phyloP scores from a whole-genome alignment of 2,329 filamentous ascomycete genomes.

The Colletotrichum phormii region DNA sequence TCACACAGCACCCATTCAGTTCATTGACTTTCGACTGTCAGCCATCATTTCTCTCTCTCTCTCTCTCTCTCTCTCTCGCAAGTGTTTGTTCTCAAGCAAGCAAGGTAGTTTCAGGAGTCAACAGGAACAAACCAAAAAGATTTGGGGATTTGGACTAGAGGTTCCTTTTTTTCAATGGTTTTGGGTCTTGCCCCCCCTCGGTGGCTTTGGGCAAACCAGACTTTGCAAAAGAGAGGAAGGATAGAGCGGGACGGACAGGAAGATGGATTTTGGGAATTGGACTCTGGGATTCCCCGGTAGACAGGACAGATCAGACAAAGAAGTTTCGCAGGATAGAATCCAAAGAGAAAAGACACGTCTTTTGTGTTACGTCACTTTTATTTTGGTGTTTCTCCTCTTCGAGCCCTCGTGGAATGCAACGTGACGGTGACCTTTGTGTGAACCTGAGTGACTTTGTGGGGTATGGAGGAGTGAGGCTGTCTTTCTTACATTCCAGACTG shows the following conservation, averaged over 20 bases:
- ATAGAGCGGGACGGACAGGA: slow-evolving; percentile 9
- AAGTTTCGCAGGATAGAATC: slow-evolving; percentile 22
- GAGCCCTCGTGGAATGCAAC: background rate
- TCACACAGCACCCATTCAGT: slow-evolving; percentile 13
- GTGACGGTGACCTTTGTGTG: background rate
- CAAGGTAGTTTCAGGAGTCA: slow-evolving; percentile 35
- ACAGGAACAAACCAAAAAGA: slow-evolving; percentile 11
- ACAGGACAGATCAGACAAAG: slow-evolving; percentile 17
- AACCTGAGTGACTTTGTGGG: background rate
- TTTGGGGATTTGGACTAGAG: slow-evolving; percentile 5
- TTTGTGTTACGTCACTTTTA: background rate
- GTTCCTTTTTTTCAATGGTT: slow-evolving; percentile 14
- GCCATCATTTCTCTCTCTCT: background rate
- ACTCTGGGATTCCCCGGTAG: slow-evolving; percentile 30
- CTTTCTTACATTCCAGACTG: too few relatives aligned
- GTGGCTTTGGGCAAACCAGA: slow-evolving; percentile 15
- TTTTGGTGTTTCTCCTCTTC: too few relatives aligned
- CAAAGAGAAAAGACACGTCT: background rate
- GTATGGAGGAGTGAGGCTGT: background rate
- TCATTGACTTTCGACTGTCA: slow-evolving; percentile 11
- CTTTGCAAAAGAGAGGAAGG: slow-evolving; percentile 3
- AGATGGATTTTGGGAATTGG: slow-evolving; percentile 11
- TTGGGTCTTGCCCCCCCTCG: background rate
- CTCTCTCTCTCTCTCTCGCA: background rate
- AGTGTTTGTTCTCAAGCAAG: slow-evolving; percentile 19